Conservation (phyloP, 2,329 filamentous ascomycete genomes). For the Graphilbum sp. region DNA sequence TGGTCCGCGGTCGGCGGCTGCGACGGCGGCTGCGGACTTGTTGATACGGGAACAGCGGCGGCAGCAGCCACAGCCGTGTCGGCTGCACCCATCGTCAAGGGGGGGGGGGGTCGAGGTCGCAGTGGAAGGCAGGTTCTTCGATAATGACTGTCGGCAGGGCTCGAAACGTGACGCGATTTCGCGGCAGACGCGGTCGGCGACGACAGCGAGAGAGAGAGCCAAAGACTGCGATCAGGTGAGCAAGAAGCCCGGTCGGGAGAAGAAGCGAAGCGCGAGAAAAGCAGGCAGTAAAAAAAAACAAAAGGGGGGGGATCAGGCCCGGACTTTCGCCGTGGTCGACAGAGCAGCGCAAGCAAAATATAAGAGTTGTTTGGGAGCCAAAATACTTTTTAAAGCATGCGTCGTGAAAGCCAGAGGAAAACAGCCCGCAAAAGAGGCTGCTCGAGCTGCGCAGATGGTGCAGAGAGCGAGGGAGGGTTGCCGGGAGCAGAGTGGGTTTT, state of each 20-base stretch:
- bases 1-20: slow-evolving; percentile 27
- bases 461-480: neutral
- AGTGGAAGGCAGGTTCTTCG: too few species aligned
- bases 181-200: too few species aligned
- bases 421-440: neutral
- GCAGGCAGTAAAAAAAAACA: neutral
- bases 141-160: too few species aligned
- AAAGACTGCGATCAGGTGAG: neutral
- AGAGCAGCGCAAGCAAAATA: too few species aligned
- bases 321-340: too few species aligned
- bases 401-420: neutral
- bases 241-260: neutral
- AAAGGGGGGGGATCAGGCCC: neutral
- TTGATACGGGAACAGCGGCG: slow-evolving; percentile 14
- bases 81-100: slow-evolving; percentile 31
- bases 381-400: too few species aligned
- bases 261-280: neutral
- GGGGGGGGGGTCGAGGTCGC: neutral
- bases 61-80: slow-evolving; percentile 27
- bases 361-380: too few species aligned
- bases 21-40: slow-evolving; percentile 25
- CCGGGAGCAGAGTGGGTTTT: slow-evolving; percentile 2
- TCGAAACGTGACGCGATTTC: too few species aligned
- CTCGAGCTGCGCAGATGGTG: neutral
- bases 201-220: too few species aligned